Conservation (phyloP, 31 red algal genomes). For the Bonnemaisonia californica region DNA sequence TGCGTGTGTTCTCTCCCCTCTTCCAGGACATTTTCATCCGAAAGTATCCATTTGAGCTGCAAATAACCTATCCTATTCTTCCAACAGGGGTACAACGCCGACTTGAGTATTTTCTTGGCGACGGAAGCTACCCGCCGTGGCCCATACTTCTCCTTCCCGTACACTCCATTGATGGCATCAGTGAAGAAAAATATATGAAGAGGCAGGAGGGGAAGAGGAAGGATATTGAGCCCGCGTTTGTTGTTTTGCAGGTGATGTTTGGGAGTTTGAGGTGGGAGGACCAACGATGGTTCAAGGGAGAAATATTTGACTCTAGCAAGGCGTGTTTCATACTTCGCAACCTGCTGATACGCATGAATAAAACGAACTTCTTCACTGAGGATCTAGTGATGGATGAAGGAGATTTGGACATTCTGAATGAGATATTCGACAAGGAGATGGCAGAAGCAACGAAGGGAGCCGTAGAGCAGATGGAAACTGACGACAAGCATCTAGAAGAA, state of each 20-base stretch:
- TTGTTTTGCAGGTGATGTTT: slow-evolving; percentile 7
- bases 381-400: not conserved
- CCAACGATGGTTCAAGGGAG: not conserved
- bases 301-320: not conserved
- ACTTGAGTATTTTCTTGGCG: slow-evolving; percentile 5
- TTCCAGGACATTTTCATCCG: too few relatives aligned
- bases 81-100: not conserved
- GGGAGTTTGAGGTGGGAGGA: slow-evolving; percentile 14
- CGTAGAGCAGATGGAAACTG: not conserved
- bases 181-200: not conserved
- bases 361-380: slow-evolving; percentile 1
- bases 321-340: slow-evolving; percentile 17
- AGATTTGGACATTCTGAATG: not conserved
- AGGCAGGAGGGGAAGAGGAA: not conserved
- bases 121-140: slow-evolving; percentile 25
- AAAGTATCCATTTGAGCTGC: not conserved
- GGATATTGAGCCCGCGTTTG: slow-evolving; percentile 31
- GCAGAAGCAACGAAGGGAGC: not conserved
- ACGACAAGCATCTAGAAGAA: not conserved
- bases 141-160: slow-evolving; percentile 2
- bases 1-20: not conserved
- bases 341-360: not conserved
- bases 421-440: not conserved
- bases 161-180: not conserved
- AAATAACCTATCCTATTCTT: not conserved